These are phyloP conservation scores for Pseudogymnoascus sp. DNA, from an alignment of 2,329 filamentous ascomycete genomes.

Conservation along the genomic window DNA sequence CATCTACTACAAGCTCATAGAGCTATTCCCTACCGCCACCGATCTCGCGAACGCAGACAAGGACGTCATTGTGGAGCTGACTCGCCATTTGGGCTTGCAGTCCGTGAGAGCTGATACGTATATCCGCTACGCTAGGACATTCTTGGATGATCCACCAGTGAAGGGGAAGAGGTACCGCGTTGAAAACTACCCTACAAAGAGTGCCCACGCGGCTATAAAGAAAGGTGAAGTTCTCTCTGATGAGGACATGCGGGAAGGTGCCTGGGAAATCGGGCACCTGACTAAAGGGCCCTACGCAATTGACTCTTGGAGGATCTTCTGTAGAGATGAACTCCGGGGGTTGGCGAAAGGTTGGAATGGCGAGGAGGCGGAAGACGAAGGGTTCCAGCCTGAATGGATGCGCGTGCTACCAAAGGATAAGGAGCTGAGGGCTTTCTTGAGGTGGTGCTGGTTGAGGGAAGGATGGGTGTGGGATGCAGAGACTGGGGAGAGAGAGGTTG, in stretches of 20 bases:
- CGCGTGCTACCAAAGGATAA: slow-evolving; percentile 76
- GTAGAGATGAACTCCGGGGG: slow-evolving; percentile 67
- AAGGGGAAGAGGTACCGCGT: slow-evolving; percentile 50
- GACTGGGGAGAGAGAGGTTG: slow-evolving; percentile 55
- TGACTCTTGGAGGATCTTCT: slow-evolving; percentile 92
- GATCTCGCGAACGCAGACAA: slow-evolving; percentile 52
- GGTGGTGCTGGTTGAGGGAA: slow-evolving; percentile 88
- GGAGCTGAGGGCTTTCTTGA: slow-evolving; percentile 76
- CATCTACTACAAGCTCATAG: slow-evolving; percentile 61
- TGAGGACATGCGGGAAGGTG: slow-evolving; percentile 27
- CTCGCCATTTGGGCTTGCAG: slow-evolving; percentile 64
- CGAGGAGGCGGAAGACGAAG: slow-evolving; percentile 34
- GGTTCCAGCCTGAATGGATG: slow-evolving; percentile 85
- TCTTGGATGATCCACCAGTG: slow-evolving; percentile 56
- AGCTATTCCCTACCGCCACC: slow-evolving; percentile 58
- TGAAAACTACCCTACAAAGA: slow-evolving; percentile 45
- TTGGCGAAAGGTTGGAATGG: slow-evolving; percentile 61
- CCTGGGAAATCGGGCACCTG: slow-evolving; percentile 81
- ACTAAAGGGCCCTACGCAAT: slow-evolving; percentile 76
- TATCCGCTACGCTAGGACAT: slow-evolving; percentile 62
- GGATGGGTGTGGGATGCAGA: slow-evolving; percentile 73
- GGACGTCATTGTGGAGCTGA: slow-evolving; percentile 52
- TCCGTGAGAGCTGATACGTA: slow-evolving; percentile 60
- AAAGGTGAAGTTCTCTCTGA: slow-evolving; percentile 41
- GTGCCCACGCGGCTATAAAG: slow-evolving; percentile 42